Evolutionary conservation across 2,329 filamentous ascomycete species (phyloP).

Genomic region (Aureobasidium pullulans): DNA sequence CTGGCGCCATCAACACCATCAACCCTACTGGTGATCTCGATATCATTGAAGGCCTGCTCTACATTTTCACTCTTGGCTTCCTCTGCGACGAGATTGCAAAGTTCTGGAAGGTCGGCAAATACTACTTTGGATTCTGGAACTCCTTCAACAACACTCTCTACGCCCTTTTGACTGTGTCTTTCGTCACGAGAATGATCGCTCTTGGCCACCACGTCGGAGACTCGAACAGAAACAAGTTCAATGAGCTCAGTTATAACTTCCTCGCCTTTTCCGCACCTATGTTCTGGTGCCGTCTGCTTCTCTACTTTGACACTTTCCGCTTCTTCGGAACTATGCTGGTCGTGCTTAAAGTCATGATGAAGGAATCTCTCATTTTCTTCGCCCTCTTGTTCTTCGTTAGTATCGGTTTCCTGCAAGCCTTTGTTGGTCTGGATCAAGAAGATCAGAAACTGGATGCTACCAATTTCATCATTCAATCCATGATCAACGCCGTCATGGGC

Average conservation of each 20-base stretch:
- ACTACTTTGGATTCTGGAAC: constrained; percentile 95
- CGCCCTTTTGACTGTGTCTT: constrained; percentile 65
- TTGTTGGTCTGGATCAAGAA: constrained; percentile 80
- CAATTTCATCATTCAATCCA: constrained; percentile 67
- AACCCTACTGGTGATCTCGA: constrained; percentile 81
- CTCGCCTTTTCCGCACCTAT: constrained; percentile 87
- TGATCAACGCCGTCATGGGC: constrained; percentile 87
- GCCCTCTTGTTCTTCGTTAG: constrained; percentile 78
- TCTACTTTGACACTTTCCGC: constrained; percentile 86
- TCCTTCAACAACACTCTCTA: constrained; percentile 87
- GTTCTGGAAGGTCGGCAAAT: constrained; percentile 86
- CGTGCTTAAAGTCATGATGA: constrained; percentile 68
- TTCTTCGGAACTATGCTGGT: constrained; percentile 99
- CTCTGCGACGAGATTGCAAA: constrained; percentile 82
- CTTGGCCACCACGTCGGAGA: constrained; percentile 52
- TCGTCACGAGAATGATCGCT: constrained; percentile 72
- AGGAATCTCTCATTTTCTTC: constrained; percentile 85
- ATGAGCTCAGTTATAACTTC: constrained; percentile 85
- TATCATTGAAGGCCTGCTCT: constrained; percentile 72
- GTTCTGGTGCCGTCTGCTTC: constrained; percentile 89
- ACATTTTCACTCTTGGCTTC: constrained; percentile 86
- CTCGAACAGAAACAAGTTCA: constrained; percentile 54
- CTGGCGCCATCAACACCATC: constrained; percentile 86
- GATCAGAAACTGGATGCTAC: constrained; percentile 59
- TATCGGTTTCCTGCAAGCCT: constrained; percentile 83